Evolutionary conservation across 2,329 filamentous ascomycete species (phyloP).

Genomic region (Beauveria australis): DNA sequence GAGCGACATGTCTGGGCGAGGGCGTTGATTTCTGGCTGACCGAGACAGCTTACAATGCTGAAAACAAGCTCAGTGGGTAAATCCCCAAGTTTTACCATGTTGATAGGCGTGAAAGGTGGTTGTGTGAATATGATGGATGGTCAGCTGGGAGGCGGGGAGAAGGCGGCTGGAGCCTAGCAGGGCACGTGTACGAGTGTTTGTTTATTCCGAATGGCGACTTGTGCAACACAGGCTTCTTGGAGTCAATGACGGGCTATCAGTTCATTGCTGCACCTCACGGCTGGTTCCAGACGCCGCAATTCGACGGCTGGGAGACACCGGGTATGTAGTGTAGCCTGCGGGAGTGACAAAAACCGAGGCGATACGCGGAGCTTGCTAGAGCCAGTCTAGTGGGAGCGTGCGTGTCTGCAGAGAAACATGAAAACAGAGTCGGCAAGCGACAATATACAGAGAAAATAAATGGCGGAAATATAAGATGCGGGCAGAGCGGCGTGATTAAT

Average conservation of each 20-base stretch:
- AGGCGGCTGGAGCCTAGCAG: background rate
- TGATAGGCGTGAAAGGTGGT: background rate
- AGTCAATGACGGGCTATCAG: too few species aligned
- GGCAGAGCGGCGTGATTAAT: background rate
- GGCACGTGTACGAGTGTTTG: background rate
- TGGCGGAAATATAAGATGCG: too few species aligned
- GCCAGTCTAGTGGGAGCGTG: background rate
- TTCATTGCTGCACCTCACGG: background rate
- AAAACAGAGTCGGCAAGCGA: background rate
- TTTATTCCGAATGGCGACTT: background rate
- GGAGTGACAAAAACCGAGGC: background rate
- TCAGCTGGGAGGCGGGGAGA: background rate
- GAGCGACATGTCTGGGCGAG: background rate
- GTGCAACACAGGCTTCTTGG: background rate
- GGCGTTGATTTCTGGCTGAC: background rate
- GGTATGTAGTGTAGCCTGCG: background rate
- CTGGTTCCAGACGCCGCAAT: background rate
- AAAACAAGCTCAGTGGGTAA: background rate
- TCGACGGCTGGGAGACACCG: background rate
- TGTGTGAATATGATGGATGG: background rate
- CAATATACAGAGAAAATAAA: background rate
- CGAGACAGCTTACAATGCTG: background rate
- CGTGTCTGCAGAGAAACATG: background rate
- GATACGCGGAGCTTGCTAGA: background rate
- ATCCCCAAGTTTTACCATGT: background rate